Evolutionary conservation across 345 rosid genomes (phyloP), one percentile per base, ranked within the genome.

Genomic region (Nasturtium officinale): DNA sequence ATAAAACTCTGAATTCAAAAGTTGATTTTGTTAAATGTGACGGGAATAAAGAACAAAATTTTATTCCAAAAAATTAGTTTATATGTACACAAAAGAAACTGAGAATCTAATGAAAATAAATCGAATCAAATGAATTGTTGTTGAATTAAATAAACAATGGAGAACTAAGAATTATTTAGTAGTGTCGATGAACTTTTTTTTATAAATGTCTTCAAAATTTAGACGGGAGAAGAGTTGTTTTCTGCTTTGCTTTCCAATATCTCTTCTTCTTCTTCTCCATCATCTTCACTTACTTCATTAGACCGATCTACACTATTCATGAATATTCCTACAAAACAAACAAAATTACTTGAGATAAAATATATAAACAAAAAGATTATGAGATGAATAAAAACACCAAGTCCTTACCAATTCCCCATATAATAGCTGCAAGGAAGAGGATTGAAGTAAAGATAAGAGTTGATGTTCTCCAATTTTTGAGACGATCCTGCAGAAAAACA

Each of bases 391-490:
- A 21, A 29, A 5, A 28, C 23, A 15, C 9, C 0, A 23, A 67
- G 48, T 40, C 20, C 43, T 67, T 77, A 87, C 99, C 99, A 80
- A 85, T 79, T 53, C 85, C 85, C 98, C 99, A 96, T 65, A 92
- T 77, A 37, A 72, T 76, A 69, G 99, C 90, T 25, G 98, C 89
- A 17, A 83, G 83, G 78, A 96, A 90, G 81, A 92, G 73, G 51
- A 96, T 38, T 51, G 89, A 78, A 35, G 99, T 90, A 70, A 96
- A 82, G 50, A 85, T 78, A 63, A 92, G 96, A 48, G 98, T 68
- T n/a, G 96, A 92, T 72, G 51, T 57, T 82, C 97, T 86, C 99
- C 99, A 90, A 60, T 83, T 83, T 82, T 87, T 76, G 11, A 88
- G 67, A 50, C 67, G 80, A 75, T 92, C 98, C 92, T 92, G 83